phyloP scores from a whole-genome alignment of 305 asterid species.

The Fraxinus greggii region DNA sequence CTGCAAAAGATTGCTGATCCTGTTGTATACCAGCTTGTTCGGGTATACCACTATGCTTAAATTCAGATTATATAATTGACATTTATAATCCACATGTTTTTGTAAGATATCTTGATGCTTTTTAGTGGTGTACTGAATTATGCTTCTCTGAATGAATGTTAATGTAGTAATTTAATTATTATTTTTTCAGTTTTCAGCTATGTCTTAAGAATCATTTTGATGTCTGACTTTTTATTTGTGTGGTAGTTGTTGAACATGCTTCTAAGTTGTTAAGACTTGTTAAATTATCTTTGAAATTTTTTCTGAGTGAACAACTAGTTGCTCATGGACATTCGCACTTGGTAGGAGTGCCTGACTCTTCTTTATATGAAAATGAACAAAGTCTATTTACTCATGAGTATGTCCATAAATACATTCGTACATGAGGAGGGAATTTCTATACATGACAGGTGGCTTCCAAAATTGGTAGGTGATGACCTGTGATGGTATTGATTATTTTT shows the following conservation, averaged over 20 bases:
- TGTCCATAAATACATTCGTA: neutral
- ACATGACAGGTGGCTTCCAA: neutral
- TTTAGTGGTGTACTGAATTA: neutral
- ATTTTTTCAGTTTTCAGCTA: neutral
- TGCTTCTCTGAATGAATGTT: neutral
- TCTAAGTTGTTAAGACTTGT: neutral
- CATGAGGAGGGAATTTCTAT: neutral
- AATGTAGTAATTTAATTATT: neutral
- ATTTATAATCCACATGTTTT: neutral
- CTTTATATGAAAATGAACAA: neutral
- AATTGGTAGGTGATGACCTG: neutral
- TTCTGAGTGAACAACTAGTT: neutral
- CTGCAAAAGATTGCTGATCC: conserved; percentile 52
- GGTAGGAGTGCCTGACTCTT: neutral
- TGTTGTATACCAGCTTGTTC: conserved; percentile 82
- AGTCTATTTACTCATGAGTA: neutral
- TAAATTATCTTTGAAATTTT: neutral
- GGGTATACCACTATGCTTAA: conserved; percentile 44
- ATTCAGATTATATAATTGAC: neutral
- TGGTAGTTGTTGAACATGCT: neutral
- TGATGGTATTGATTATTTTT: neutral
- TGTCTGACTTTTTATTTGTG: neutral
- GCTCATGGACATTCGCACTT: neutral
- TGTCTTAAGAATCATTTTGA: neutral
- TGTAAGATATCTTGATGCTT: neutral